phyloP scores from a whole-genome alignment of 805 yeast genomes.

The Maudiozyma serrabonitensis region DNA sequence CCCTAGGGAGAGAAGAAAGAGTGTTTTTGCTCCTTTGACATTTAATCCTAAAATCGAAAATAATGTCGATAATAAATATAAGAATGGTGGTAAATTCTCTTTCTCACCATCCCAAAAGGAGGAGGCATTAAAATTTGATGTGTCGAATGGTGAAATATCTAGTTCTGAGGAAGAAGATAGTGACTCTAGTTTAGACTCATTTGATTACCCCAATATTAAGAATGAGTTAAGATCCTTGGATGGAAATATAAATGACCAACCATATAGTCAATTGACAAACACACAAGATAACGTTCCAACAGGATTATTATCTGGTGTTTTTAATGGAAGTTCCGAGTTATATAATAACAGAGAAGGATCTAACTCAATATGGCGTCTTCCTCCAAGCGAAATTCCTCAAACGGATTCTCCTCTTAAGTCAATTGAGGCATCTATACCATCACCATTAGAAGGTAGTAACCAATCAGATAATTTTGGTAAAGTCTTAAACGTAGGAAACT shows the following conservation, averaged over 20 bases:
- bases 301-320: constrained; percentile 5
- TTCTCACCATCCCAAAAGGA: constrained; percentile 23
- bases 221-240: constrained; percentile 15
- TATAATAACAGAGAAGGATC: constrained; percentile 12
- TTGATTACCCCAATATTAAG: constrained; percentile 15
- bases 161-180: constrained; percentile 28
- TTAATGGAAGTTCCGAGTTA: constrained; percentile 6
- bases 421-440: constrained; percentile 7
- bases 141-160: constrained; percentile 23
- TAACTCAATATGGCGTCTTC: constrained; percentile 21
- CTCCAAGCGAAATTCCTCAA: constrained; percentile 12
- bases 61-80: constrained; percentile 76
- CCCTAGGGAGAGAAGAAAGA: constrained; percentile 38
- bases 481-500: not conserved
- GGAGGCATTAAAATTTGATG: constrained; percentile 26
- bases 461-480: constrained; percentile 1
- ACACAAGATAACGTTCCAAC: constrained; percentile 11
- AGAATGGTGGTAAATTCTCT: constrained; percentile 82
- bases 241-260: constrained; percentile 10
- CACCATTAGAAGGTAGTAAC: constrained; percentile 1
- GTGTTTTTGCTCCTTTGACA: constrained; percentile 72
- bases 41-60: constrained; percentile 73
- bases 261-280: constrained; percentile 11
- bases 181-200: constrained; percentile 20
- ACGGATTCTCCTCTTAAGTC: constrained; percentile 16